Evolutionary conservation across 352 stramenopile genomes (phyloP), one percentile per base, ranked within the genome.

Genomic region (Phytophthora melonis): DNA sequence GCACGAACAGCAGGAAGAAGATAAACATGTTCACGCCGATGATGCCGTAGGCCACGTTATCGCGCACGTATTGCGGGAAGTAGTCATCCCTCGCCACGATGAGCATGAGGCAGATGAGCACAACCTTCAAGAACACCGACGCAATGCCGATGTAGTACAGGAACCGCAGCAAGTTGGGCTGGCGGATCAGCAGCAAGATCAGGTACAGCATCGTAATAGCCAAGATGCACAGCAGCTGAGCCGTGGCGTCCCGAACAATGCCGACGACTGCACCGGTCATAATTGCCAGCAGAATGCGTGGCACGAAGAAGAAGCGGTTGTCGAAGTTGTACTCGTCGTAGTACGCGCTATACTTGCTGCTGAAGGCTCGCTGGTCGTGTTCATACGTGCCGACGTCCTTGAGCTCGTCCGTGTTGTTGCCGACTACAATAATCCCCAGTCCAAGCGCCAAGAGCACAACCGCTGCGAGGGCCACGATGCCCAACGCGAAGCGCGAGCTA

Each of bases 301-400:
- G 86, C 23, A 96, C 79, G 66, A 97, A 97, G 72, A 97, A 97
- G 70, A 91, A 96, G 18, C 90, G 89, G 68, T 97, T 96, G 68
- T 94, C 86, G 36, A 93, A 94, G 75, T 95, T 96, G 84, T 94
- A 96, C 82, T 96, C 89, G 62, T 95, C 89, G 58, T 96, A 97
- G 80, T 94, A 95, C 18, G 86, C 81, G 58, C 90, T 87, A 79
- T 96, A 97, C 79, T 93, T 94, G 67, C 71, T 80, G 25, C 85
- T 93, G 70, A 96, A 94, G 18, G 86, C 70, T 0, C 87, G 88
- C 43, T 96, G 80, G 58, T 93, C 84, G 64, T 97, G 89, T 62
- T 91, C 87, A 56, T 83, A 84, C 4, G 89, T 91, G 9, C 89
- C 89, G 16, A 97, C 57, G 60, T 97, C 90, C 27, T 83, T 75